Percentiles rank a stretch among this genome's conserved stretches.
These are phyloP conservation scores for Solanum pennellii DNA, from an alignment of 257 asterid species.

Conservation along the genomic window DNA sequence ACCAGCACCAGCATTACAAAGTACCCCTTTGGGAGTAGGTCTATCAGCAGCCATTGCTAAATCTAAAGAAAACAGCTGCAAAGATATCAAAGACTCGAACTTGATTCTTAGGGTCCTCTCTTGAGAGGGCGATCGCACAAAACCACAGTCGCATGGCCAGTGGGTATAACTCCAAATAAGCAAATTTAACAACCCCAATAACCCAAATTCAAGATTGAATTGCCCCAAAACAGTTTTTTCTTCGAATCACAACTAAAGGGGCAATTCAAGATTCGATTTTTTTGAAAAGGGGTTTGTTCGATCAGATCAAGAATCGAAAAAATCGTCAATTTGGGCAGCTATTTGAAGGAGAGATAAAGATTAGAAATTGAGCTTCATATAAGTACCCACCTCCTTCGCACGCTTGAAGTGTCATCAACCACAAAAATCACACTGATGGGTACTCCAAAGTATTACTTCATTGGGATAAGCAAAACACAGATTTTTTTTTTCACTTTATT, in stretches of 20 bases:
- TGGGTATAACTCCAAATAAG: constrained; percentile 17
- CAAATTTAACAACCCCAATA: not conserved
- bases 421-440: constrained; percentile 14
- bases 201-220: not conserved
- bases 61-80: constrained; percentile 6
- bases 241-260: not conserved
- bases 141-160: constrained; percentile 92
- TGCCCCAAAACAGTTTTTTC: not conserved
- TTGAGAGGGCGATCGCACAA: constrained; percentile 59
- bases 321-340: not conserved
- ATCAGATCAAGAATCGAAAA: constrained; percentile 18
- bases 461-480: not conserved
- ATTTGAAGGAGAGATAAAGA: not conserved
- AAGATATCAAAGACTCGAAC: not conserved
- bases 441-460: not conserved
- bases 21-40: constrained; percentile 53
- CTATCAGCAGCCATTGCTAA: constrained; percentile 46
- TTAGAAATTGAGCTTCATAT: not conserved
- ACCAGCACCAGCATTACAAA: constrained; percentile 95
- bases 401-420: not conserved
- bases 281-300: not conserved
- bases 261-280: not conserved
- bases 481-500: not conserved
- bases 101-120: constrained; percentile 44
- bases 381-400: not conserved